Evolutionary conservation across 345 rosid species (phyloP).

Genomic region (Luvunga scandens): DNA sequence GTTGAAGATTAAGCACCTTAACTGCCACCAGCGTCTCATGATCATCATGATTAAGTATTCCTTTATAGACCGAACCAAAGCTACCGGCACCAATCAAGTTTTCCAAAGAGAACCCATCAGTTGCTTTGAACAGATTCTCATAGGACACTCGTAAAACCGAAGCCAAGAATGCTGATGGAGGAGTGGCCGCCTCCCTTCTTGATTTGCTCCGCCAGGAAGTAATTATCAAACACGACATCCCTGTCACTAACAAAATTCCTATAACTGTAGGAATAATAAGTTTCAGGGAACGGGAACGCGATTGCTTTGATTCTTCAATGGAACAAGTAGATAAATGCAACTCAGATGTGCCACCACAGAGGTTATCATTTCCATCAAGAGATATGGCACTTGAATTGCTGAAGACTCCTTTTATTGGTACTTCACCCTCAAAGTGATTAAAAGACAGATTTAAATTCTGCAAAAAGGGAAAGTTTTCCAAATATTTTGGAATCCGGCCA

Average conservation of each 20-base stretch:
- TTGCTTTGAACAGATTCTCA: constrained; percentile 21
- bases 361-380: constrained; percentile 26
- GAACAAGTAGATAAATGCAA: constrained; percentile 15
- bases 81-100: constrained; percentile 28
- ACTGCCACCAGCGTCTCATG: too few species aligned
- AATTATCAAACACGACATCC: neutral
- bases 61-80: too few species aligned
- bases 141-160: constrained; percentile 14
- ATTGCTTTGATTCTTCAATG: neutral
- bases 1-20: too few species aligned
- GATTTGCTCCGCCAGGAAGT: neutral
- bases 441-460: constrained; percentile 32
- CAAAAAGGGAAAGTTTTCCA: neutral
- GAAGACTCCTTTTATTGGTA: constrained; percentile 38
- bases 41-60: too few species aligned
- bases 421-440: constrained; percentile 42
- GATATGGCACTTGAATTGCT: constrained; percentile 28
- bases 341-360: constrained; percentile 34
- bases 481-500: constrained; percentile 20
- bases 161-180: neutral
- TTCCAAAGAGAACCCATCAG: constrained; percentile 16
- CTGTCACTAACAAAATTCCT: neutral
- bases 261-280: neutral
- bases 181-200: neutral
- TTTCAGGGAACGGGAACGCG: neutral